These are phyloP conservation scores for Verruconis gallopava DNA, from an alignment of 2,329 filamentous ascomycete genomes.

Conservation along the genomic window DNA sequence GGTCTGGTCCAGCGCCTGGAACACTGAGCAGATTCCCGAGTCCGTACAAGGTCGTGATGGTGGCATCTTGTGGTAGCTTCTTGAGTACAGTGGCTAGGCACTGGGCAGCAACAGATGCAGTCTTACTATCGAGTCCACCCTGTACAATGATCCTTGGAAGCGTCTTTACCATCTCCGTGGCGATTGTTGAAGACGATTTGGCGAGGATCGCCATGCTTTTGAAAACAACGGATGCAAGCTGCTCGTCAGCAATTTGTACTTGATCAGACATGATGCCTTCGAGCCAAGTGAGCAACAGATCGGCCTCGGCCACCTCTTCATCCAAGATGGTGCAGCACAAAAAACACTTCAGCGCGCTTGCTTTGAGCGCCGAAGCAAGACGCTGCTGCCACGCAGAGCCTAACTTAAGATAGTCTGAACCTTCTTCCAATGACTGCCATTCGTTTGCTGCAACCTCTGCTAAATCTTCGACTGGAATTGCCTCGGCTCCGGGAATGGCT, in stretches of 20 bases:
- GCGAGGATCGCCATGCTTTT: slow-evolving; percentile 74
- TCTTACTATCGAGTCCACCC: slow-evolving; percentile 54
- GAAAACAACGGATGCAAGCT: slow-evolving; percentile 64
- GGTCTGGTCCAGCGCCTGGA: slow-evolving; percentile 39
- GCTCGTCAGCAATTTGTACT: slow-evolving; percentile 68
- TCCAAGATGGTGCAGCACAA: slow-evolving; percentile 75
- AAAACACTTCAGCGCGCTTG: slow-evolving; percentile 67
- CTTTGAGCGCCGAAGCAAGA: slow-evolving; percentile 74
- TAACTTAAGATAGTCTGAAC: slow-evolving; percentile 78
- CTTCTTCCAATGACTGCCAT: slow-evolving; percentile 75
- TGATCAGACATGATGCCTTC: slow-evolving; percentile 69
- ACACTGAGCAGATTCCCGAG: slow-evolving; percentile 91
- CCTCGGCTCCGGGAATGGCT: slow-evolving; percentile 16
- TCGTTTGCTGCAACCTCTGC: slow-evolving; percentile 66
- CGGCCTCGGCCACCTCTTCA: slow-evolving; percentile 66
- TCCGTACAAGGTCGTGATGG: slow-evolving; percentile 91
- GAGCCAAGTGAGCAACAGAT: slow-evolving; percentile 71
- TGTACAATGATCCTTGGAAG: slow-evolving; percentile 83
- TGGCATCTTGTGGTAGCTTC: slow-evolving; percentile 75
- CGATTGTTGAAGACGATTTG: slow-evolving; percentile 57
- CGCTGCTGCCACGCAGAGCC: slow-evolving; percentile 77
- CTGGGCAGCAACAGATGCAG: slow-evolving; percentile 65
- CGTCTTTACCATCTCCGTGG: slow-evolving; percentile 62
- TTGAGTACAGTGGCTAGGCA: slow-evolving; percentile 73
- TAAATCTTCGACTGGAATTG: slow-evolving; percentile 39